A percentile compares a stretch with the other conserved stretches of the same genome.
Conservation (phyloP, 192 early-diverging fungal genomes). For the Coemansia interrupta region DNA sequence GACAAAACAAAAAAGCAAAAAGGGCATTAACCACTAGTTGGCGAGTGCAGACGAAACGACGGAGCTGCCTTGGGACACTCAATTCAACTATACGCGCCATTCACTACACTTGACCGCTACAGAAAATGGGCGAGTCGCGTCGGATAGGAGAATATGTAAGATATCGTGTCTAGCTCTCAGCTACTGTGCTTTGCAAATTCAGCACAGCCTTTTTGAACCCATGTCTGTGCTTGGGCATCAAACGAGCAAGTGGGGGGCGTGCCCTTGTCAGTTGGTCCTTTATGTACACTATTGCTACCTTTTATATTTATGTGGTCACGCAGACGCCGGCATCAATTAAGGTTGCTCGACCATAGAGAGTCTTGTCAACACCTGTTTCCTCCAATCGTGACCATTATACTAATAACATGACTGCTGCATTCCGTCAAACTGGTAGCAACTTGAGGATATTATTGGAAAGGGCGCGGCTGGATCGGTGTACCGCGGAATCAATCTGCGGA, state of each 20-base stretch:
- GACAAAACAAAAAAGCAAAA: too few species aligned
- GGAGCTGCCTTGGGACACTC: not conserved
- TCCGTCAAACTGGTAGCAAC: constrained; percentile 40
- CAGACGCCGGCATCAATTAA: too few species aligned
- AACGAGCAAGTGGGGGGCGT: too few species aligned
- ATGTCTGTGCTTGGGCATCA: not conserved
- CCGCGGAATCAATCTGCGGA: constrained; percentile 63
- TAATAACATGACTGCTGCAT: not conserved
- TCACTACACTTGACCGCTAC: not conserved
- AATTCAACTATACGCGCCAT: not conserved
- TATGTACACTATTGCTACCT: too few species aligned
- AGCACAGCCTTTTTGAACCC: not conserved
- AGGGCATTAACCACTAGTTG: too few species aligned
- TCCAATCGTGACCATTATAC: not conserved
- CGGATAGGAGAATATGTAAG: constrained; percentile 55
- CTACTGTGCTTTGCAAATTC: too few species aligned
- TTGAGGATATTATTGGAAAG: constrained; percentile 72
- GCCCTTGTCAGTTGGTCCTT: too few species aligned
- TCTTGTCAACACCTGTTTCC: too few species aligned
- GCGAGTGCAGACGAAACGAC: too few species aligned
- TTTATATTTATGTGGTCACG: too few species aligned
- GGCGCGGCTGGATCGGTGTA: constrained; percentile 72
- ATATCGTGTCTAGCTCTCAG: not conserved
- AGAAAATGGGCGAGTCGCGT: constrained; percentile 35
- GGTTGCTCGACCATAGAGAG: too few species aligned